Evolutionary conservation across 192 early-diverging fungal genomes (phyloP), one percentile per base, ranked within the genome.

Genomic region (Gonapodya prolifera): DNA sequence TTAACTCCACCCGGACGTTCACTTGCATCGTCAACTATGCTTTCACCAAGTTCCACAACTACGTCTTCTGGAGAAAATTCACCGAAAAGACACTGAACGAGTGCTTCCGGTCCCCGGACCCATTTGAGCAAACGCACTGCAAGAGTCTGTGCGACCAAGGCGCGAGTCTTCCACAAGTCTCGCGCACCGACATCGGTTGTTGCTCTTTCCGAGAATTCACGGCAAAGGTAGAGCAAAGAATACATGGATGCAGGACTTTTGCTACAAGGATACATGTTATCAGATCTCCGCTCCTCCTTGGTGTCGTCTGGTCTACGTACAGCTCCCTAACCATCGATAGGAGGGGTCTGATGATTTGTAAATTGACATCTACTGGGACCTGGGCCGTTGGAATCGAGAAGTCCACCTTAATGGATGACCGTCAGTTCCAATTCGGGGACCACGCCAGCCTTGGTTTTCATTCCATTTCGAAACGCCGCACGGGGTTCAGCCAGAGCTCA

Each of bases 121-220:
- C 71, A 73, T 29, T 73, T 73, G 18, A 73, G 31, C 28, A 73
- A 13, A 32, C 71, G 71, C 16, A 8, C 32, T 2, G 71, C 71
- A 13, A 73, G 2, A 29, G 8, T 73, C 71, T 73, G 28, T 2
- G 8, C 18, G 18, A 73, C 32, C 8, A 16, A 8, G 18, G 71
- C 71, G 71, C 71, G 71, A 8, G 71, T 73, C 71, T 32, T 18
- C 71, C 71, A 73, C 8, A 73, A 32, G 8, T 73, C 71, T 32
- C 32, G 18, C 28, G 71, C 71, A 32, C 71, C 71, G 28, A 32
- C 2, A 29, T 73, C 71, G 8, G 18, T 32, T 8, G 32, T 13
- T 2, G 18, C 31, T 32, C 32, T 2, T 29, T 73, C 71, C 31
- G 18, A 30, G 71, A 73, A 73, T 2, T 30, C 28, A 73, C 71